These are phyloP conservation scores for Dalbergia cochinchinensis DNA, from an alignment of 306 rosid species.

Conservation along the genomic window DNA sequence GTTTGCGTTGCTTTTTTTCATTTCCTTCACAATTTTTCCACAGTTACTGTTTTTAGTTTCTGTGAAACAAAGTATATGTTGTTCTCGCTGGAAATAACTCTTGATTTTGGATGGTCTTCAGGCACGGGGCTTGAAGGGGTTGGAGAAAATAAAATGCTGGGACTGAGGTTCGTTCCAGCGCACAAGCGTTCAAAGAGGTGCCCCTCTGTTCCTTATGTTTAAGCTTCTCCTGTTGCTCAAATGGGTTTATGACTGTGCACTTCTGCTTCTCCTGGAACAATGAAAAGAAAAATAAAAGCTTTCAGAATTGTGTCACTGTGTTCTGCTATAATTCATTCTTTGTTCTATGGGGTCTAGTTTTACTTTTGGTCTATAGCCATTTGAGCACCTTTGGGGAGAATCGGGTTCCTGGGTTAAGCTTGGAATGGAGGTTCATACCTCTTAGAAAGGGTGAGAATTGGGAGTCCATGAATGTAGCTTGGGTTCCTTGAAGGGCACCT, in stretches of 20 bases:
- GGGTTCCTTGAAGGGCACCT: constrained; percentile 16
- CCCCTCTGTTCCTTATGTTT: constrained; percentile 25
- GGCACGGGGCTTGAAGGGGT: constrained; percentile 71
- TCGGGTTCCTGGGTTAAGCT: constrained; percentile 35
- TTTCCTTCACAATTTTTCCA: background rate
- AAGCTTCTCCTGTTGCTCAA: constrained; percentile 33
- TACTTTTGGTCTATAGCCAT: constrained; percentile 34
- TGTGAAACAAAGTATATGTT: constrained; percentile 21
- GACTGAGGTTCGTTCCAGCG: constrained; percentile 53
- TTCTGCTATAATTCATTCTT: constrained; percentile 29
- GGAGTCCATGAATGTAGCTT: constrained; percentile 23
- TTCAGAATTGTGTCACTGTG: constrained; percentile 41
- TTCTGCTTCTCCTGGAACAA: constrained; percentile 26
- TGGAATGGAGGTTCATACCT: constrained; percentile 36
- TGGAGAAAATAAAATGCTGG: constrained; percentile 52
- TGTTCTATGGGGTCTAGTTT: constrained; percentile 37
- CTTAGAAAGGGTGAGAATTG: constrained; percentile 32
- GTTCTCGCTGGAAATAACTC: constrained; percentile 42
- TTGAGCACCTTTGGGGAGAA: constrained; percentile 39
- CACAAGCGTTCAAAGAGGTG: constrained; percentile 87
- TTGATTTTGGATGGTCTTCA: constrained; percentile 50
- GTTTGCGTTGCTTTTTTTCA: constrained; percentile 6
- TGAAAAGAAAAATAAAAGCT: constrained; percentile 47
- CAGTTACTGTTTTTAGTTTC: constrained; percentile 10
- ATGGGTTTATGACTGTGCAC: constrained; percentile 30